Evolutionary conservation across 73 alveolate genomes (phyloP).

Genomic region (Symbiodinium natans): DNA sequence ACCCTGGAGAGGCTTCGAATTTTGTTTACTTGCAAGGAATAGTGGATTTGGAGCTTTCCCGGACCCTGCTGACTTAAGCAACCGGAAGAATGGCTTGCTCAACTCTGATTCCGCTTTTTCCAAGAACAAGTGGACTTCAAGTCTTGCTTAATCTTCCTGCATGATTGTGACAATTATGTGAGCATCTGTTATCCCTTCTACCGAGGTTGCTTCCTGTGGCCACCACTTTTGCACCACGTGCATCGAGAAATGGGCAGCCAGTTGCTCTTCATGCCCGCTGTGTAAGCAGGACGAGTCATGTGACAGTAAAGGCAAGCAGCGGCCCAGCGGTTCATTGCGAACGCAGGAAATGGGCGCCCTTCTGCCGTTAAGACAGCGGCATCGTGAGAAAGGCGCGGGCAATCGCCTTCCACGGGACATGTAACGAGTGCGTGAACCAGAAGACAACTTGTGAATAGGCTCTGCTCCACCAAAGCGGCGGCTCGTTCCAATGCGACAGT

Average conservation of each 20-base stretch:
- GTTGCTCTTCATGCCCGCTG: constrained; percentile 76
- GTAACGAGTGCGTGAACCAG: too few relatives aligned
- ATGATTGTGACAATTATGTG: not conserved
- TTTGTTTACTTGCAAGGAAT: too few relatives aligned
- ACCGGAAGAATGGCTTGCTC: too few relatives aligned
- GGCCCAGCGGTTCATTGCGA: too few relatives aligned
- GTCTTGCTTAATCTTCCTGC: not conserved
- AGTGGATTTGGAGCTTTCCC: too few relatives aligned
- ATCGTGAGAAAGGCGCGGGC: not conserved
- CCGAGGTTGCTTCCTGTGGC: constrained; percentile 30
- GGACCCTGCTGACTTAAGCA: too few relatives aligned
- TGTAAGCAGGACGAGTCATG: constrained; percentile 77
- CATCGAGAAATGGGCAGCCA: constrained; percentile 63
- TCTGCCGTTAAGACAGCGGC: not conserved
- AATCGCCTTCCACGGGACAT: too few relatives aligned
- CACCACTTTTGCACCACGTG: constrained; percentile 60
- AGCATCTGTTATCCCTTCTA: too few relatives aligned
- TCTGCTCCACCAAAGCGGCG: not conserved
- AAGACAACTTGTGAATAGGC: too few relatives aligned
- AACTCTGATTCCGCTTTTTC: too few relatives aligned
- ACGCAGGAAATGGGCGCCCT: constrained; percentile 55
- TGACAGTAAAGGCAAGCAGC: too few relatives aligned
- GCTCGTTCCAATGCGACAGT: not conserved
- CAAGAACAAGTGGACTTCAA: not conserved
- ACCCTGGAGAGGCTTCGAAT: too few relatives aligned